Evolutionary conservation across 306 rosid species (phyloP).

Genomic region (Cyclanthera cordifolia): DNA sequence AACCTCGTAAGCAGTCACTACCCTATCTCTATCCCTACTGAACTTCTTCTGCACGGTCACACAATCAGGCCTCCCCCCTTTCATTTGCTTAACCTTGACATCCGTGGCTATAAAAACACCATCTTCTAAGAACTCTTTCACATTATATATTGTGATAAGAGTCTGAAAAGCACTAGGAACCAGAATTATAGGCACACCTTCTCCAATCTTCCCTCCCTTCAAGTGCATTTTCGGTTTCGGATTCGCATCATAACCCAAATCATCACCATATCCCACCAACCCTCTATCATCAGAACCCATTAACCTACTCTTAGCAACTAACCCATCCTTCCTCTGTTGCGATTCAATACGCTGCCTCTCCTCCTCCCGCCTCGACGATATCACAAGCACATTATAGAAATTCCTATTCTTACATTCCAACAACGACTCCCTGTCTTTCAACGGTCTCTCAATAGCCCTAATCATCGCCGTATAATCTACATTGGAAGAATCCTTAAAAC

Average conservation of each 20-base stretch:
- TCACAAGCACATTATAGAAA: slow-evolving; percentile 51
- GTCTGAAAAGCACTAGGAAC: slow-evolving; percentile 95
- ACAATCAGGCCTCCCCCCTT: slow-evolving; percentile 75
- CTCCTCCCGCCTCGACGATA: slow-evolving; percentile 84
- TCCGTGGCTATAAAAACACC: slow-evolving; percentile 85
- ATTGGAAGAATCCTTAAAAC: background rate
- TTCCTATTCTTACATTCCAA: slow-evolving; percentile 77
- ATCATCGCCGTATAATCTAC: slow-evolving; percentile 47
- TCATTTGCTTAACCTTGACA: slow-evolving; percentile 88
- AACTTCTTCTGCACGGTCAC: slow-evolving; percentile 99
- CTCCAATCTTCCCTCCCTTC: slow-evolving; percentile 76
- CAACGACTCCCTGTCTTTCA: slow-evolving; percentile 71
- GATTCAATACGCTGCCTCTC: slow-evolving; percentile 81
- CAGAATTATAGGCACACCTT: slow-evolving; percentile 84
- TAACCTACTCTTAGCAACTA: slow-evolving; percentile 78
- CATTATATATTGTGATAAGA: slow-evolving; percentile 71
- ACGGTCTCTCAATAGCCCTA: slow-evolving; percentile 46
- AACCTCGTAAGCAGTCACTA: slow-evolving; percentile 89
- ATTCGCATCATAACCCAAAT: slow-evolving; percentile 42
- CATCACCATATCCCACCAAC: slow-evolving; percentile 52
- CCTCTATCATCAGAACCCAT: slow-evolving; percentile 73
- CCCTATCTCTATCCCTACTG: slow-evolving; percentile 81
- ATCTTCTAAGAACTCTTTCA: slow-evolving; percentile 90
- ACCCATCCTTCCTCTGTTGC: slow-evolving; percentile 87
- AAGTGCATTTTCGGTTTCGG: slow-evolving; percentile 73